Conservation (phyloP, 2,329 filamentous ascomycete species). For the Colletotrichum ledebouriae region DNA sequence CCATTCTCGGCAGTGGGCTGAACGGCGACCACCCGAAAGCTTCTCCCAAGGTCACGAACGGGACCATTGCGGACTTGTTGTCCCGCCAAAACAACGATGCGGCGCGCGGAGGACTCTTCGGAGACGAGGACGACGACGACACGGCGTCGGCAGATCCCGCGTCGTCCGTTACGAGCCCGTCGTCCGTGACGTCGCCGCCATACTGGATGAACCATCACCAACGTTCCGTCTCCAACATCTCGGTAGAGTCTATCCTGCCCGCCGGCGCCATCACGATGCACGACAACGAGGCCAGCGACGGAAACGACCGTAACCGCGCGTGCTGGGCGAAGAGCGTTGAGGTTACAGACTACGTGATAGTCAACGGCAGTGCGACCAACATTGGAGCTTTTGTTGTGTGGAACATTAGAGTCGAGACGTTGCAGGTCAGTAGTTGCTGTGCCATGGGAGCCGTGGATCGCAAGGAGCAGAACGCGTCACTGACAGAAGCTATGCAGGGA, state of each 20-base stretch:
- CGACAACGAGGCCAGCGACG: conserved; percentile 70
- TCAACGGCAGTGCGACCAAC: conserved; percentile 69
- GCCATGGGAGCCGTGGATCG: conserved; percentile 15
- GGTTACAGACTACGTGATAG: conserved; percentile 68
- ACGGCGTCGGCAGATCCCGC: conserved; percentile 28
- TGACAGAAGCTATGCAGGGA: conserved; percentile 59
- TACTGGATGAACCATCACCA: conserved; percentile 59
- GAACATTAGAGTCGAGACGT: conserved; percentile 89
- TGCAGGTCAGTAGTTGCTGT: conserved; percentile 72
- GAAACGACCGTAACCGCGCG: conserved; percentile 65
- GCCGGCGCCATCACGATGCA: conserved; percentile 70
- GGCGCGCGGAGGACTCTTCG: conserved; percentile 30
- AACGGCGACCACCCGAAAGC: conserved; percentile 29
- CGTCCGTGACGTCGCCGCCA: conserved; percentile 56
- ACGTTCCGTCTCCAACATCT: conserved; percentile 57
- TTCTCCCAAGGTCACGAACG: conserved; percentile 24
- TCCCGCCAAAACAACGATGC: conserved; percentile 37
- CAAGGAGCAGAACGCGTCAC: conserved; percentile 19
- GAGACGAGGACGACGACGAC: conserved; percentile 35
- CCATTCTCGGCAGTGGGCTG: conserved; percentile 22
- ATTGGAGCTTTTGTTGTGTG: conserved; percentile 95
- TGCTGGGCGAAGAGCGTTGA: conserved; percentile 76
- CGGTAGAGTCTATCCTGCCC: conserved; percentile 63
- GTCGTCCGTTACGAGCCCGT: conserved; percentile 38
- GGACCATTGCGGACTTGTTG: conserved; percentile 27